phyloP scores from a whole-genome alignment of 169 alveolate genomes.

The Miamiensis avidus region DNA sequence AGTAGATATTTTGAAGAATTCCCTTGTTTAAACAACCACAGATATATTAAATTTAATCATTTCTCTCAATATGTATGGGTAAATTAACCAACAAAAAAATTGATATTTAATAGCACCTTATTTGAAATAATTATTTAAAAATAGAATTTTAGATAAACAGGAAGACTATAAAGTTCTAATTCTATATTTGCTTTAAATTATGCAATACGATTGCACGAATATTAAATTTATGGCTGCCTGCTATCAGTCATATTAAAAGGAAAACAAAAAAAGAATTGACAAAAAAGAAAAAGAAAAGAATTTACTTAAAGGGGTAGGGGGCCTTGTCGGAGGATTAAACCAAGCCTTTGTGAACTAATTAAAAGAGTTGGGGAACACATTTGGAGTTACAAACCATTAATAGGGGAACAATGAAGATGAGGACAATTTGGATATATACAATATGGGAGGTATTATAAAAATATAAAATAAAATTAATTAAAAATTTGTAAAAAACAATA shows the following conservation, averaged over 20 bases:
- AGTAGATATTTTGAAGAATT: not conserved
- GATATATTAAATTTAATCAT: too few relatives aligned
- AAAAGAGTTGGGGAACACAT: too few relatives aligned
- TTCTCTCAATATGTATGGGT: not conserved
- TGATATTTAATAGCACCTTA: too few relatives aligned
- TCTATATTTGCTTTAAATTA: too few relatives aligned
- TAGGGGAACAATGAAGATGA: not conserved
- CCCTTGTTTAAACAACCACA: not conserved
- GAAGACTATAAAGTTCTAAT: not conserved
- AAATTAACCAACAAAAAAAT: not conserved
- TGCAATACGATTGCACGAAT: not conserved
- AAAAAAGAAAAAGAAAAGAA: not conserved
- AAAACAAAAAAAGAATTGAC: not conserved
- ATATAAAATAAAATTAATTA: too few relatives aligned
- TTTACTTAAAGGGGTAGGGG: too few relatives aligned
- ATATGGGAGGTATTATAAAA: not conserved
- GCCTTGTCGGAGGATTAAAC: too few relatives aligned
- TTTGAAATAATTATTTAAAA: too few relatives aligned
- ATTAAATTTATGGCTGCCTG: not conserved
- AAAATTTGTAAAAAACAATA: too few relatives aligned
- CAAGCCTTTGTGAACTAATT: too few relatives aligned
- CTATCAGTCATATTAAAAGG: not conserved
- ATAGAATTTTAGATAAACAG: not conserved
- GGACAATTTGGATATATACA: not conserved
- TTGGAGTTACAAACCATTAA: not conserved